Conservation (phyloP, 202 grass and related monocot genomes). For the Zizania palustris region DNA sequence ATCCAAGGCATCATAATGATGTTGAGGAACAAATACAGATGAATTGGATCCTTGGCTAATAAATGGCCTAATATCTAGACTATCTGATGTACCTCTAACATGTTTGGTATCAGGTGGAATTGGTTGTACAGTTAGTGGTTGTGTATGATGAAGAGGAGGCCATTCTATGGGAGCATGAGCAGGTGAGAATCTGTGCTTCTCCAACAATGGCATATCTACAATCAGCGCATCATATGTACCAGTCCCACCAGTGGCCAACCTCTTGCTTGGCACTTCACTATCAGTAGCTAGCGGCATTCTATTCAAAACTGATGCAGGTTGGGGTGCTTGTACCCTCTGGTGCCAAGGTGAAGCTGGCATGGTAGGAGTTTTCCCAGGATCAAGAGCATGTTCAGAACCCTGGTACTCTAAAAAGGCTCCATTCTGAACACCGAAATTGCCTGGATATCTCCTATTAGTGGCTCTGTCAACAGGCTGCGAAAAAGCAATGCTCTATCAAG, state of each 20-base stretch:
- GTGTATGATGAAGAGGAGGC: constrained; percentile 48
- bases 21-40: constrained; percentile 57
- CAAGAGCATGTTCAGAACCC: constrained; percentile 46
- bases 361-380: constrained; percentile 41
- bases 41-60: constrained; percentile 52
- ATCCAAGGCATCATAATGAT: constrained; percentile 52
- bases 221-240: constrained; percentile 55
- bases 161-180: constrained; percentile 49
- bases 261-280: constrained; percentile 55
- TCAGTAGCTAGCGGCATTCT: constrained; percentile 55
- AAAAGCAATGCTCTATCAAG: constrained; percentile 31
- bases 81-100: constrained; percentile 49
- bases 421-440: constrained; percentile 51
- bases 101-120: constrained; percentile 52
- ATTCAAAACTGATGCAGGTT: constrained; percentile 46
- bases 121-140: constrained; percentile 41
- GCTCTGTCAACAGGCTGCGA: constrained; percentile 53
- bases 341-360: constrained; percentile 49
- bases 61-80: constrained; percentile 56
- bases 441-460: constrained; percentile 55
- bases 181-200: constrained; percentile 51
- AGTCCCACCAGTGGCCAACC: constrained; percentile 45
- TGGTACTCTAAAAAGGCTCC: constrained; percentile 53
- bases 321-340: constrained; percentile 56
- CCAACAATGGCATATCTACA: constrained; percentile 44